These are phyloP conservation scores for Zalaria sp. DNA, from an alignment of 2,329 filamentous ascomycete genomes.

Conservation along the genomic window DNA sequence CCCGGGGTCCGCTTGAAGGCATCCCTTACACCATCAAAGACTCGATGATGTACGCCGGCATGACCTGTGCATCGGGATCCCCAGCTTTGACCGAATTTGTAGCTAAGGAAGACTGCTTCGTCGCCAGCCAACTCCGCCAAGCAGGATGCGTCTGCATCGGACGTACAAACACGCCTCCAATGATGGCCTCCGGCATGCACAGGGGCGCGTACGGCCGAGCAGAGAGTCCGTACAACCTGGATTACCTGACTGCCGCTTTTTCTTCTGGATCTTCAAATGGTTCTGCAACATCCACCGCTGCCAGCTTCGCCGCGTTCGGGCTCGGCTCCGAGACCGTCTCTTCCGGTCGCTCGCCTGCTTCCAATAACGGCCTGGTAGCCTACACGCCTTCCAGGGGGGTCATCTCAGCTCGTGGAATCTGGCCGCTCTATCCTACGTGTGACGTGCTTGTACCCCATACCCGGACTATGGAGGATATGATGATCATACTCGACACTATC, in stretches of 20 bases:
- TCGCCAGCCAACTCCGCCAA: constrained; percentile 31
- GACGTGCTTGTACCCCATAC: constrained; percentile 42
- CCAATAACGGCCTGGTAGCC: constrained; percentile 41
- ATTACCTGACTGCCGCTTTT: constrained; percentile 40
- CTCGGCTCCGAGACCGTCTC: constrained; percentile 43
- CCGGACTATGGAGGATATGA: constrained; percentile 35
- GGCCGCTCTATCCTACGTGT: constrained; percentile 43
- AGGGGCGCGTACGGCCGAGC: constrained; percentile 42
- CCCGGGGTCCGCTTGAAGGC: constrained; percentile 33
- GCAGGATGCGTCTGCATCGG: constrained; percentile 40
- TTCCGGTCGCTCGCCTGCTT: constrained; percentile 41
- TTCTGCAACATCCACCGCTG: constrained; percentile 35
- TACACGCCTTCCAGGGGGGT: constrained; percentile 42
- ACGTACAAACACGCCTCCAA: constrained; percentile 45
- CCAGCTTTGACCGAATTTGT: constrained; percentile 38
- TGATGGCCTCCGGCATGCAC: constrained; percentile 46
- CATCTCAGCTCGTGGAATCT: constrained; percentile 37
- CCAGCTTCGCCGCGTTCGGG: constrained; percentile 39
- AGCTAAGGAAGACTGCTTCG: constrained; percentile 38
- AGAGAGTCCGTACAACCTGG: constrained; percentile 40
- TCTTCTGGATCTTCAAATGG: constrained; percentile 46
- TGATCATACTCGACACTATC: constrained; percentile 35
- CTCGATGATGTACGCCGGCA: constrained; percentile 38
- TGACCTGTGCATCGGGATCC: constrained; percentile 40
- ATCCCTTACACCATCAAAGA: constrained; percentile 47